Percentiles rank a stretch among this genome's conserved stretches.
phyloP scores from a whole-genome alignment of 2,329 filamentous ascomycete species.

The Diaporthe citrichinensis region DNA sequence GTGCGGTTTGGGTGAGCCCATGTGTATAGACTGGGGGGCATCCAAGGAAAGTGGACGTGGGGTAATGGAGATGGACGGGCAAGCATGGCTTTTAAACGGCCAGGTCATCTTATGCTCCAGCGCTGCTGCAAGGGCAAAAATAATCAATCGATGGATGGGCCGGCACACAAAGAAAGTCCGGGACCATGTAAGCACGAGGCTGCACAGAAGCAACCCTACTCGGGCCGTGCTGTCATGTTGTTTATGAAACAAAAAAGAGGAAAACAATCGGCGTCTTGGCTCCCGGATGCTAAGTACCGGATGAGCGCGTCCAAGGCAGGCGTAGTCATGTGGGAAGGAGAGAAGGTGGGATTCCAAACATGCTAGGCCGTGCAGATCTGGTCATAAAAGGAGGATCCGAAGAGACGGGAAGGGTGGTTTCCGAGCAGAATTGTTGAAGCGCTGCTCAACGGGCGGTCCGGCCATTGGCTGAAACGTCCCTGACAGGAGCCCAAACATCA shows the following conservation, averaged over 20 bases:
- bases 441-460: slow-evolving; percentile 24
- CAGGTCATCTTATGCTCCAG: slow-evolving; percentile 1
- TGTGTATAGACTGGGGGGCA: not conserved
- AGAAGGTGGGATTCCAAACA: slow-evolving; percentile 14
- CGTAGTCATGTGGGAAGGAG: slow-evolving; percentile 4
- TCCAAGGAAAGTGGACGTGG: not conserved
- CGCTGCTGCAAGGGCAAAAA: not conserved
- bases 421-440: slow-evolving; percentile 29
- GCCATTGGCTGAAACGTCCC: slow-evolving; percentile 37
- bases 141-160: too few species aligned
- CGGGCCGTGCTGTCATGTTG: slow-evolving; percentile 27
- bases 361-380: slow-evolving; percentile 32
- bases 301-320: not conserved
- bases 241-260: slow-evolving; percentile 21
- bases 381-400: slow-evolving; percentile 13
- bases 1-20: not conserved
- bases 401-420: slow-evolving; percentile 32
- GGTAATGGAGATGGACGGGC: slow-evolving; percentile 8
- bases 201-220: slow-evolving; percentile 19
- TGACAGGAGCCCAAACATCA: slow-evolving; percentile 31
- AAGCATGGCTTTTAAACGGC: slow-evolving; percentile 9
- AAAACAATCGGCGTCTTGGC: slow-evolving; percentile 26
- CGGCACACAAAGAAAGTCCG: not conserved
- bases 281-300: slow-evolving; percentile 10
- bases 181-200: slow-evolving; percentile 20